Base-by-base conservation (phyloP, 441 rosid species). In the Biscutella auriculata region DNA sequence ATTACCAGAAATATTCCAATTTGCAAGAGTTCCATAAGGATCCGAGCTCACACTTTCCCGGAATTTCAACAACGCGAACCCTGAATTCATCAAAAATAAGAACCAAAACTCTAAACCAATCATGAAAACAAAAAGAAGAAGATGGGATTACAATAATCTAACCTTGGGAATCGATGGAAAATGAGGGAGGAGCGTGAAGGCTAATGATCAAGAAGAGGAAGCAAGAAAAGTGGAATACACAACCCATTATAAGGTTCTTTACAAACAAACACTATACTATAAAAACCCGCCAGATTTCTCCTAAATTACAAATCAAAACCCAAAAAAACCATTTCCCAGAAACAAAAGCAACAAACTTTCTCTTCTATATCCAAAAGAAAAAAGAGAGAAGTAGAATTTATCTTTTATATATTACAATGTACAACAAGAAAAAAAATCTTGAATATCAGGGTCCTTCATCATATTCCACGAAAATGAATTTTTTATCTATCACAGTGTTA, bases 111-210 rank as follows among this genome's bases (percentile, higher is more conserved):
- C 47, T 25, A 44, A 53, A 34, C 8, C 8, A 47, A 40, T 7
- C n/a, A 30, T 14, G 1, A 10, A 42, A 34, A 50, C 0, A 42
- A 56, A 19, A 28, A 36, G 36, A 71, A 53, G 19, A 57, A 45
- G 16, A 68, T 26, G 21, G 57, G 48, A 15, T 21, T 14, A 40
- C 9, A 15, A 6, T 28, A 62, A 27, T 26, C 47, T 27, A 75
- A 88, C 95, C 98, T 62, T 86, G 95, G 4, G 76, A 71, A 62
- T 76, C 72, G 34, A 86, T 77, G 6, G 92, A 72, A 59, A 68
- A 65, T 40, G 82, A 79, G 34, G 72, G 80, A 75, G 79, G 62
- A 67, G 66, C 68, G 57, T 70, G 55, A 39, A 80, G 74, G 62
- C 43, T 42, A 39, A 79, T 53, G 67, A 80, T 68, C 68, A 87